These are phyloP conservation scores for Aspergillus sp. DNA, from an alignment of 2,329 filamentous ascomycete genomes.

Conservation along the genomic window DNA sequence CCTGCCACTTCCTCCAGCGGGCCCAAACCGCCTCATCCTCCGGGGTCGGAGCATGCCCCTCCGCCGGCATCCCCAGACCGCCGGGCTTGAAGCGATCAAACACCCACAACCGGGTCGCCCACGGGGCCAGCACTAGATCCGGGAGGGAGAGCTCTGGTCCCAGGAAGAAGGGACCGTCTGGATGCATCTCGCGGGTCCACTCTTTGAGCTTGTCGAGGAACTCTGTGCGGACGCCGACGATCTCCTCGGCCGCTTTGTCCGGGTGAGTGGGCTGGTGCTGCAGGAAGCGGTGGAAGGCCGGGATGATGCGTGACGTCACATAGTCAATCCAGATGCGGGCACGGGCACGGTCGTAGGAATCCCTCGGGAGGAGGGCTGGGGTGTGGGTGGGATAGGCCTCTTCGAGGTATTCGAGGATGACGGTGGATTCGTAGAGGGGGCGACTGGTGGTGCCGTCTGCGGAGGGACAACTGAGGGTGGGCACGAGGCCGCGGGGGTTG, in stretches of 20 bases:
- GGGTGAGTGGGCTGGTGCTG: constrained; percentile 41
- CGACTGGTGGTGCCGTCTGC: constrained; percentile 38
- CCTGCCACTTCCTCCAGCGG: constrained; percentile 65
- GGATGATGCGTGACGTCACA: constrained; percentile 64
- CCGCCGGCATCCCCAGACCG: constrained; percentile 50
- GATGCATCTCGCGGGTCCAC: constrained; percentile 62
- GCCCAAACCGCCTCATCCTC: constrained; percentile 60
- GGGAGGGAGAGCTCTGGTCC: constrained; percentile 64
- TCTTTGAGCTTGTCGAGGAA: constrained; percentile 60
- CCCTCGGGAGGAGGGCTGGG: constrained; percentile 56
- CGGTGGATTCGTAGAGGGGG: constrained; percentile 69
- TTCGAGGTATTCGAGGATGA: constrained; percentile 74
- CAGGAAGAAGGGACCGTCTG: constrained; percentile 65
- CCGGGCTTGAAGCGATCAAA: constrained; percentile 71
- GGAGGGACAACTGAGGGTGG: constrained; percentile 55
- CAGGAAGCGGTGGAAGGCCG: constrained; percentile 65
- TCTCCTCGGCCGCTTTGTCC: constrained; percentile 22
- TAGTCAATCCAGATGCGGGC: constrained; percentile 74
- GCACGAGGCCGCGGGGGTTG: constrained; percentile 74
- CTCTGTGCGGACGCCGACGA: constrained; percentile 57
- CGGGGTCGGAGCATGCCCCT: constrained; percentile 42
- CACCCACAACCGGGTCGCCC: constrained; percentile 69
- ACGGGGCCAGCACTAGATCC: constrained; percentile 70
- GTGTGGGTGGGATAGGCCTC: constrained; percentile 61
- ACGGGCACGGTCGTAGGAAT: constrained; percentile 64